Conservation (phyloP, 768 basidiomycete genomes). For the Lactarius akahatsu region DNA sequence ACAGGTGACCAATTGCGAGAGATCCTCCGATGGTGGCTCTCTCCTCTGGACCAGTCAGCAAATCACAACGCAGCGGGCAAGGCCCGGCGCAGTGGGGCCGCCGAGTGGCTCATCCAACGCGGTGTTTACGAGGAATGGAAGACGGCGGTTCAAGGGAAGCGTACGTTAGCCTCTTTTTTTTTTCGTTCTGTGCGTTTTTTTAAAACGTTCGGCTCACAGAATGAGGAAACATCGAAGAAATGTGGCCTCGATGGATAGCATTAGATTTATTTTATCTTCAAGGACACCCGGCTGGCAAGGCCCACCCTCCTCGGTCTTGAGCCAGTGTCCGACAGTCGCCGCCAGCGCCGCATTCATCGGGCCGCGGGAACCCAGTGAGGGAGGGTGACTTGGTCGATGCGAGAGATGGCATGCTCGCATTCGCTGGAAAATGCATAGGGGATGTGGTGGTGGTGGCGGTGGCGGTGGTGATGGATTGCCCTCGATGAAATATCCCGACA, state of each 20-base stretch:
- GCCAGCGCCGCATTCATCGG: background rate
- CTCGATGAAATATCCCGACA: constrained; percentile 6
- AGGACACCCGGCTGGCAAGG: too few relatives aligned
- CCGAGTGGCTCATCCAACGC: constrained; percentile 9
- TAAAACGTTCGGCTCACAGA: background rate
- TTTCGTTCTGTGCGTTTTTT: background rate
- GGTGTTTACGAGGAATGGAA: constrained; percentile 16
- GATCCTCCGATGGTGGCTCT: constrained; percentile 6
- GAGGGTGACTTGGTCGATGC: constrained; percentile 4
- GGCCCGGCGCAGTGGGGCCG: background rate
- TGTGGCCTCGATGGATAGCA: too few relatives aligned
- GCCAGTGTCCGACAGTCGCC: background rate
- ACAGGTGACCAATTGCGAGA: constrained; percentile 2
- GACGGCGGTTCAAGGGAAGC: background rate
- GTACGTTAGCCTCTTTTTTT: background rate
- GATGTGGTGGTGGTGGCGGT: constrained; percentile 5
- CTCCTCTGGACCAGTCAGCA: constrained; percentile 14
- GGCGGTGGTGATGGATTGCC: too few relatives aligned
- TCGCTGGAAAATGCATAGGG: background rate
- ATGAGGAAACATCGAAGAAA: background rate
- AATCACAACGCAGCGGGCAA: background rate
- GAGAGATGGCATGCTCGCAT: background rate
- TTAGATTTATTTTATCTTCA: too few relatives aligned
- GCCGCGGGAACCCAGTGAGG: constrained; percentile 10
- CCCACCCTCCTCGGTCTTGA: background rate